These are phyloP conservation scores for Ganoderma resinaceum DNA, from an alignment of 1,284 basidiomycete genomes.

Conservation along the genomic window DNA sequence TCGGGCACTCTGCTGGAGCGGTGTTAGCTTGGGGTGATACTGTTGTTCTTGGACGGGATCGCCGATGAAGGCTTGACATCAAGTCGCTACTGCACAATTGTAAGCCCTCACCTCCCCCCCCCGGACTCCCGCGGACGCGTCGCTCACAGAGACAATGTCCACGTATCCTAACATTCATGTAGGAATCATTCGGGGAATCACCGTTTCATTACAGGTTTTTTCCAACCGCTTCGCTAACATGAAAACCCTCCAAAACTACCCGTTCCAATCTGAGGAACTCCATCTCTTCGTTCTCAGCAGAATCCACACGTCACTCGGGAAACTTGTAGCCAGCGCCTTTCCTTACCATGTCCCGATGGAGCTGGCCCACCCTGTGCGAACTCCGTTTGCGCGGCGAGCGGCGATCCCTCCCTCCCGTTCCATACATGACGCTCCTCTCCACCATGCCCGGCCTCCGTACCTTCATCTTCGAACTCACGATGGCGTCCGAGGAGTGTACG, in stretches of 20 bases:
- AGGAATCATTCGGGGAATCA: neutral
- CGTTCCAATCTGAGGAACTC: neutral
- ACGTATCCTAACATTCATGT: too few species aligned
- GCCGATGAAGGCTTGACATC: too few species aligned
- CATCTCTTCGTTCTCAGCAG: neutral
- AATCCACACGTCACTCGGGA: neutral
- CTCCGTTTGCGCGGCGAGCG: neutral
- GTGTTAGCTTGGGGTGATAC: neutral
- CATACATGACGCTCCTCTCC: neutral
- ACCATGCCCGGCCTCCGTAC: neutral
- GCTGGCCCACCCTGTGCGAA: neutral
- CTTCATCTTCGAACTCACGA: neutral
- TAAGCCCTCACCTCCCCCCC: too few species aligned
- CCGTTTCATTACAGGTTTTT: neutral
- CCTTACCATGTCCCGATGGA: neutral
- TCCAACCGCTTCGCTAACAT: neutral
- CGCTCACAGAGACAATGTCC: too few species aligned
- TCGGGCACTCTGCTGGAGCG: neutral
- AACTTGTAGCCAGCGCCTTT: neutral
- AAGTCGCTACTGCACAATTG: neutral
- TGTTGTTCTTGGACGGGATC: neutral
- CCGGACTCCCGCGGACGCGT: too few species aligned
- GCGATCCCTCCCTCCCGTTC: neutral
- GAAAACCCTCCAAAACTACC: neutral
- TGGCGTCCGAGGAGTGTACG: neutral